These are phyloP conservation scores for Furcasterigmium sp. DNA, from an alignment of 2,329 filamentous ascomycete species.

Conservation along the genomic window DNA sequence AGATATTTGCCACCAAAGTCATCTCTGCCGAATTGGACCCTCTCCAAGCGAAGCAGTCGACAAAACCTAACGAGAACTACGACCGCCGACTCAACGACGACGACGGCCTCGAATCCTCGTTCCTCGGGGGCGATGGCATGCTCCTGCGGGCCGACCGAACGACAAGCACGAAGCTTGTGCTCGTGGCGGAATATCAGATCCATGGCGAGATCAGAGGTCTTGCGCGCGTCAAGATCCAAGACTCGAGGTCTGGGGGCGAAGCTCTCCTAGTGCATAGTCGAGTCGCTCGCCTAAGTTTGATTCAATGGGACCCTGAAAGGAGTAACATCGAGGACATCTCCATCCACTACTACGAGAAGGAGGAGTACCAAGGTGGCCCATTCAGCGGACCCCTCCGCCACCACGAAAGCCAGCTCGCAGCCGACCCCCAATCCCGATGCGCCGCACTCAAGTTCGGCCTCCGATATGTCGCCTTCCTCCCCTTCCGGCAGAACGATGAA, in stretches of 20 bases:
- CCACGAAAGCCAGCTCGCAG: conserved; percentile 75
- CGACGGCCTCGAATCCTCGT: conserved; percentile 61
- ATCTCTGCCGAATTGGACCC: conserved; percentile 59
- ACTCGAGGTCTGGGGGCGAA: conserved; percentile 75
- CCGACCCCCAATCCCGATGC: conserved; percentile 89
- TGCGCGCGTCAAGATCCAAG: conserved; percentile 66
- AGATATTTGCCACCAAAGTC: conserved; percentile 75
- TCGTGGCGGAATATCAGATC: conserved; percentile 78
- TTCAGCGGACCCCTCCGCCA: conserved; percentile 74
- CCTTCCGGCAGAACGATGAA: conserved; percentile 80
- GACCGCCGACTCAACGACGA: conserved; percentile 53
- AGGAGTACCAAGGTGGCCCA: conserved; percentile 76
- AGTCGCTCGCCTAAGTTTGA: conserved; percentile 86
- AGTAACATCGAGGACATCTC: conserved; percentile 81
- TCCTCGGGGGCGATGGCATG: conserved; percentile 58
- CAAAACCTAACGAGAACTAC: conserved; percentile 40
- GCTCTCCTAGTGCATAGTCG: conserved; percentile 78
- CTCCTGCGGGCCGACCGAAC: conserved; percentile 57
- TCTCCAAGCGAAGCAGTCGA: conserved; percentile 27
- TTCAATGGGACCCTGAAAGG: conserved; percentile 86
- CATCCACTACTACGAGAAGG: conserved; percentile 97
- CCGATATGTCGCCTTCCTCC: conserved; percentile 86
- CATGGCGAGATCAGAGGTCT: conserved; percentile 82
- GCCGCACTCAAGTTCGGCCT: conserved; percentile 89
- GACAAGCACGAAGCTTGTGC: conserved; percentile 70